Conservation (phyloP, 108 stramenopile genomes). For the Nannochloropsis salina region DNA sequence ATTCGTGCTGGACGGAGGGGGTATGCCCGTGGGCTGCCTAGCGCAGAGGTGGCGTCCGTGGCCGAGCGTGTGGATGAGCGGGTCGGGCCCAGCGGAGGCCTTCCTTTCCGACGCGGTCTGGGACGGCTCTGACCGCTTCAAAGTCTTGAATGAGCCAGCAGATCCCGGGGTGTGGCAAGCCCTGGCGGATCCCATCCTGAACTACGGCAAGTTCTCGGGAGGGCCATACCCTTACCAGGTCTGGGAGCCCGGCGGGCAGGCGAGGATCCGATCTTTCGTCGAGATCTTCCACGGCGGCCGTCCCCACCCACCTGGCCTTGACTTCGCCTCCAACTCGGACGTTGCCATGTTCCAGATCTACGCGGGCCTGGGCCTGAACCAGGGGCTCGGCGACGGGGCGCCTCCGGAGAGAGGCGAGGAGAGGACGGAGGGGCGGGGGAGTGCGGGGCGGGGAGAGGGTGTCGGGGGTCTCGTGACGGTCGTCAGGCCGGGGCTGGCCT, state of each 20-base stretch:
- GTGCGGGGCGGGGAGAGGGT: background rate
- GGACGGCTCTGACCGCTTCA: background rate
- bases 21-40: background rate
- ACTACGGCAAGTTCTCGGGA: background rate
- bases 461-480: background rate
- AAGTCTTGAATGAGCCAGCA: slow-evolving; percentile 9
- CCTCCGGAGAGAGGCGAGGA: background rate
- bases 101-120: background rate
- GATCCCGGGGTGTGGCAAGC: background rate
- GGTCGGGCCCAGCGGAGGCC: background rate
- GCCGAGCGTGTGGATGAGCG: background rate
- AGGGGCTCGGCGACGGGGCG: background rate
- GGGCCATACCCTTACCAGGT: background rate
- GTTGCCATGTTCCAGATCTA: background rate
- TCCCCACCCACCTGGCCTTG: slow-evolving; percentile 2
- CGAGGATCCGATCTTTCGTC: background rate
- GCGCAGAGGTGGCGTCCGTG: background rate
- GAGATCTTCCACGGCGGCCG: background rate
- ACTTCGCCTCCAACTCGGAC: slow-evolving; percentile 10
- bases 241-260: background rate
- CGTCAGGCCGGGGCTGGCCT: background rate
- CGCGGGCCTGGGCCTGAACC: background rate
- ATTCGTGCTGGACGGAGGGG: background rate
- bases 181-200: background rate
- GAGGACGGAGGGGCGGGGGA: background rate